Evolutionary conservation across 768 basidiomycete genomes (phyloP).

Genomic region (Tubosaeta sp.): DNA sequence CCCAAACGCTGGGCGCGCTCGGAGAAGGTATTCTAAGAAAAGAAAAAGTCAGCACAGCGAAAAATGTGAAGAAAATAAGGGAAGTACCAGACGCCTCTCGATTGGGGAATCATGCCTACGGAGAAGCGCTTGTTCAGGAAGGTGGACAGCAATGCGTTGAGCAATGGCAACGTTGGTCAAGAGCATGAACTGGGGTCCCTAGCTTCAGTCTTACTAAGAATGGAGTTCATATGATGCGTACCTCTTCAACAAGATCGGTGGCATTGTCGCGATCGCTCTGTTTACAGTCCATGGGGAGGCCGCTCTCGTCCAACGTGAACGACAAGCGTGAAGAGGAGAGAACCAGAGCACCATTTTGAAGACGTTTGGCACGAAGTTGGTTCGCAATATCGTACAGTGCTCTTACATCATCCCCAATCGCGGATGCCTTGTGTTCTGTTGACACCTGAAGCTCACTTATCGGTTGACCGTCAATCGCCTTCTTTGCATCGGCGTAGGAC

Average conservation of each 20-base stretch:
- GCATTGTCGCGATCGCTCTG: constrained; percentile 66
- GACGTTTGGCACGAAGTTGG: constrained; percentile 67
- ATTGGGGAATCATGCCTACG: constrained; percentile 92
- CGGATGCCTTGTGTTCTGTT: constrained; percentile 55
- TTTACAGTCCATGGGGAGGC: constrained; percentile 75
- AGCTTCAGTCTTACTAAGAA: constrained; percentile 1
- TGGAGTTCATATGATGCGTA: constrained; percentile 29
- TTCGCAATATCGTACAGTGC: constrained; percentile 63
- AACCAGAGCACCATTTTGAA: constrained; percentile 75
- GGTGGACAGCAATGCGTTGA: constrained; percentile 87
- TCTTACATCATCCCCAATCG: constrained; percentile 74
- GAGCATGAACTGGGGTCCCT: constrained; percentile 77
- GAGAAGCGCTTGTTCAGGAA: constrained; percentile 96
- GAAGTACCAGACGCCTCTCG: constrained; percentile 75
- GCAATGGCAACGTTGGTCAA: constrained; percentile 87
- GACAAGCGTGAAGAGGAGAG: constrained; percentile 64
- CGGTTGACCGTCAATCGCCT: constrained; percentile 69
- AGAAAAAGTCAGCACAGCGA: constrained; percentile 8
- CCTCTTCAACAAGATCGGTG: constrained; percentile 86
- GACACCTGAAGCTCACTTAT: constrained; percentile 50
- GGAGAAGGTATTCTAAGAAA: constrained; percentile 62
- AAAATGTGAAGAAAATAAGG: not conserved
- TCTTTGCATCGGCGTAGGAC: constrained; percentile 77
- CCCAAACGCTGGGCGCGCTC: constrained; percentile 84
- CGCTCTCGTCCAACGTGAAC: constrained; percentile 77